These are phyloP conservation scores for Yamadazyma blattariae DNA, from an alignment of 1,139 yeast genomes.

Conservation along the genomic window DNA sequence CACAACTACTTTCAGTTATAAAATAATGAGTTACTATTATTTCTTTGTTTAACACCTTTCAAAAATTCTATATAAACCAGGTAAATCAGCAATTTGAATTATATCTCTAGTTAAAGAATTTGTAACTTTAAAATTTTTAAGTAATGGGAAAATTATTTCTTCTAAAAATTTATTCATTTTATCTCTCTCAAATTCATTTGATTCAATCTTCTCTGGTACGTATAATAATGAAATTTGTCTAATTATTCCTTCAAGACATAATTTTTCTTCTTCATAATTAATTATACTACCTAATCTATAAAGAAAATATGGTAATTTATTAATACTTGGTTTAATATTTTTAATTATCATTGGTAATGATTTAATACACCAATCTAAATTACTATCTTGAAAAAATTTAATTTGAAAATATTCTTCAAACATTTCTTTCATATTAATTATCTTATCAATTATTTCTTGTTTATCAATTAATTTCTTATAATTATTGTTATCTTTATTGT, in stretches of 20 bases:
- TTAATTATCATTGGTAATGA: slow-evolving; percentile 68
- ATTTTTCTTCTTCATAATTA: slow-evolving; percentile 63
- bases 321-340: slow-evolving; percentile 58
- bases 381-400: slow-evolving; percentile 26
- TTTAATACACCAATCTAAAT: slow-evolving; percentile 30
- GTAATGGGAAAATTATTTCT: slow-evolving; percentile 60
- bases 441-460: slow-evolving; percentile 18
- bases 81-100: slow-evolving; percentile 85
- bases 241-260: slow-evolving; percentile 64
- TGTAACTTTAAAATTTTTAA: slow-evolving; percentile 71
- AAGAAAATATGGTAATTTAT: slow-evolving; percentile 66
- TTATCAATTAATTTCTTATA: slow-evolving; percentile 14
- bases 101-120: slow-evolving; percentile 49
- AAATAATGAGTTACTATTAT: no score
- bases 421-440: slow-evolving; percentile 68
- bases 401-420: slow-evolving; percentile 73
- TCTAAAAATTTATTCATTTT: slow-evolving; percentile 43
- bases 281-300: slow-evolving; percentile 58
- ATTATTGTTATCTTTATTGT: slow-evolving; percentile 3
- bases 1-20: no score
- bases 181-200: slow-evolving; percentile 16
- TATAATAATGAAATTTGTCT: slow-evolving; percentile 71
- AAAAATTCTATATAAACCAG: slow-evolving; percentile 86
- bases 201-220: slow-evolving; percentile 57
- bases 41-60: slow-evolving; percentile 89